Evolutionary conservation across 2,329 filamentous ascomycete genomes (phyloP).

Genomic region (Botrytis aclada): DNA sequence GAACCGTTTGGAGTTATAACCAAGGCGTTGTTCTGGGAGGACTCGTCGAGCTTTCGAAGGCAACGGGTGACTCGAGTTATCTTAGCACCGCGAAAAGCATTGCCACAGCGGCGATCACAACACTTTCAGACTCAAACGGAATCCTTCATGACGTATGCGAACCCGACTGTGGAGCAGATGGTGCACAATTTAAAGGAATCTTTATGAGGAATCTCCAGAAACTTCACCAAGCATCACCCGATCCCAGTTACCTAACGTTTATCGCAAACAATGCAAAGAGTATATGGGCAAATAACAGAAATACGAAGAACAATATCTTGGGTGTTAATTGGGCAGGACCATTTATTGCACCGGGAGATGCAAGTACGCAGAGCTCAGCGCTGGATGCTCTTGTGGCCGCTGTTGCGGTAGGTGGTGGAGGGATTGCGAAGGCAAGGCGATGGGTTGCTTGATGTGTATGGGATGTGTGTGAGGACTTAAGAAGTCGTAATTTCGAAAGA

Average conservation of each 20-base stretch:
- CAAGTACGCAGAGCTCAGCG: slow-evolving; percentile 61
- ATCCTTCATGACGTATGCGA: slow-evolving; percentile 57
- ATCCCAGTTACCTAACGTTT: slow-evolving; percentile 49
- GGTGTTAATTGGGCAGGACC: slow-evolving; percentile 65
- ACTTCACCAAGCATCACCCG: slow-evolving; percentile 47
- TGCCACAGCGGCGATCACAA: slow-evolving; percentile 51
- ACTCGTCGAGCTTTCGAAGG: slow-evolving; percentile 55
- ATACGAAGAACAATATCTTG: slow-evolving; percentile 45
- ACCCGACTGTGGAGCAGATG: slow-evolving; percentile 46
- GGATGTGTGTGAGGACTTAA: not conserved
- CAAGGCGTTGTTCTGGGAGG: slow-evolving; percentile 60
- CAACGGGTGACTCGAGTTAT: slow-evolving; percentile 42
- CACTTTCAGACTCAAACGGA: slow-evolving; percentile 44
- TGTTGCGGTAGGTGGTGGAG: slow-evolving; percentile 24
- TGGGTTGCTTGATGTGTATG: not conserved
- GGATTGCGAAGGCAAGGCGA: not conserved
- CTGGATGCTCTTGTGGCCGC: slow-evolving; percentile 67
- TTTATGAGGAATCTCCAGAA: slow-evolving; percentile 63
- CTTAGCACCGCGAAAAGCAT: slow-evolving; percentile 51
- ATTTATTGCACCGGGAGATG: slow-evolving; percentile 48
- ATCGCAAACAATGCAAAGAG: slow-evolving; percentile 62
- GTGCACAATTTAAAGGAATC: slow-evolving; percentile 69
- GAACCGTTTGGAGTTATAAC: slow-evolving; percentile 52
- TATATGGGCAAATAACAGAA: slow-evolving; percentile 60
- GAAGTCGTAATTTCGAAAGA: not conserved